Conservation (phyloP, 805 yeast genomes). For the Kuraishia capsulata region DNA sequence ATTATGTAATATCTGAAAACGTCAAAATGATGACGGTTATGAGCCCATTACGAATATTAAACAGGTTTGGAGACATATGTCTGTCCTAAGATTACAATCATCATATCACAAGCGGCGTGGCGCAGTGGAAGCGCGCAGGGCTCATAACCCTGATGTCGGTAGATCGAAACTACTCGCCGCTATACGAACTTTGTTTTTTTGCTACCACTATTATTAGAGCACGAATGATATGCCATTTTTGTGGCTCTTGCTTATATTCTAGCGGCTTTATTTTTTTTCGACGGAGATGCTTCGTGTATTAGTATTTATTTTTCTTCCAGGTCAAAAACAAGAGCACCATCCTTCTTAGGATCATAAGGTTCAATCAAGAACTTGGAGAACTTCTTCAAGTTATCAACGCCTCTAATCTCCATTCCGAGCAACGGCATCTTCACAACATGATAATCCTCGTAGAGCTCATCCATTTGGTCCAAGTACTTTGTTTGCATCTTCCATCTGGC, state of each 20-base stretch:
- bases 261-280: background rate
- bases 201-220: too few relatives aligned
- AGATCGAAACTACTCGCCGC: constrained; percentile 97
- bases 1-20: too few relatives aligned
- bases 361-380: constrained; percentile 75
- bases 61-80: too few relatives aligned
- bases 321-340: constrained; percentile 42
- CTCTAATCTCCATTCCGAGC: constrained; percentile 92
- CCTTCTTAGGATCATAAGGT: constrained; percentile 66
- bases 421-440: constrained; percentile 94
- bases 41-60: too few relatives aligned
- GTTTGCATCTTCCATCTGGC: constrained; percentile 94
- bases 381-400: constrained; percentile 72
- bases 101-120: constrained; percentile 99
- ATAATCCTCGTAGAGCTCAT: constrained; percentile 93
- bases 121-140: constrained; percentile 99
- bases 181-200: constrained; percentile 29
- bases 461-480: constrained; percentile 92
- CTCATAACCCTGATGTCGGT: constrained; percentile 97
- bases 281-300: too few relatives aligned
- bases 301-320: constrained; percentile 38
- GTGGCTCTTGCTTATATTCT: background rate
- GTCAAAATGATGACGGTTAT: too few relatives aligned
- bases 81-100: too few relatives aligned
- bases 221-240: too few relatives aligned